Conservation (phyloP, 441 rosid genomes). For the Mallotus japonicus region DNA sequence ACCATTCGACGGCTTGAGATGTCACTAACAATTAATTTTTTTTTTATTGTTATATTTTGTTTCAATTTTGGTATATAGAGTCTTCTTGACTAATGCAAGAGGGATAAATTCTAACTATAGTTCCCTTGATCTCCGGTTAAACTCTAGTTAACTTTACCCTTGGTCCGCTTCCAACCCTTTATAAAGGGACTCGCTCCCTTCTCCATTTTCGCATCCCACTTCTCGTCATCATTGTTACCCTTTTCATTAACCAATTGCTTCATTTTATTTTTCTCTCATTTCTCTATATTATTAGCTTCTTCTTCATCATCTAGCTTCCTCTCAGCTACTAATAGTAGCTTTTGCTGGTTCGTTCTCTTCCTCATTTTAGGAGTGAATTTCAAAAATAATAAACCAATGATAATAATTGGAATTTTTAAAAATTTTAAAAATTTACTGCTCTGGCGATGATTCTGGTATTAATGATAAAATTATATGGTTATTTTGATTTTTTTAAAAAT, state of each 20-base stretch:
- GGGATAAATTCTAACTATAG: conserved; percentile 37
- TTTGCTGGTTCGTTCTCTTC: conserved; percentile 14
- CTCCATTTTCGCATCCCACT: not conserved
- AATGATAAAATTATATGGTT: no score
- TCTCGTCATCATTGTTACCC: not conserved
- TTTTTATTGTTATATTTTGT: no score
- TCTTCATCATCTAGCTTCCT: not conserved
- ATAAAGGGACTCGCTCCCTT: conserved; percentile 19
- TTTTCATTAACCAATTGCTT: no score
- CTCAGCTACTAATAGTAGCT: not conserved
- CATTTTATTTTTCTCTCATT: conserved; percentile 16
- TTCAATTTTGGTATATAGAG: no score
- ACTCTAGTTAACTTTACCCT: conserved; percentile 20
- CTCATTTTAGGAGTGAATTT: not conserved
- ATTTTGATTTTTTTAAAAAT: not conserved
- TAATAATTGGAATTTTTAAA: no score
- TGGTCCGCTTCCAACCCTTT: conserved; percentile 24
- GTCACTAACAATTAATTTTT: no score
- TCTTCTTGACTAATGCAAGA: not conserved
- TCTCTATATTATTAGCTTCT: not conserved
- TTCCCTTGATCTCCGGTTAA: conserved; percentile 14
- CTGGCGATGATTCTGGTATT: no score
- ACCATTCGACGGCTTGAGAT: no score
- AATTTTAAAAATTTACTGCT: no score
- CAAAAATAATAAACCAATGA: no score